Evolutionary conservation across 176 grass and related monocot species (phyloP).

Genomic region (Tillandsia leiboldiana): DNA sequence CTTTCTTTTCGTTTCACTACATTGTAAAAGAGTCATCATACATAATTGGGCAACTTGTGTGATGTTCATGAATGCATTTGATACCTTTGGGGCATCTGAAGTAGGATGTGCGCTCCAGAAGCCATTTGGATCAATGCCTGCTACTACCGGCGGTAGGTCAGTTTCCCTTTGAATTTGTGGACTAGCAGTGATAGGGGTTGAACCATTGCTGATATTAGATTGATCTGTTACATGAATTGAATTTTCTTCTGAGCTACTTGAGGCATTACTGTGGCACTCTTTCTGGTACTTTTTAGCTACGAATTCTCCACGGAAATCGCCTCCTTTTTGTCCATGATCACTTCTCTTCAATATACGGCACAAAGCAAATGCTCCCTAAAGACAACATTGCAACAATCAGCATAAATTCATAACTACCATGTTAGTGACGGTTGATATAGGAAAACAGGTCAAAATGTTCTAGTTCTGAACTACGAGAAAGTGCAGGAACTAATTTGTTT

Average conservation of each 20-base stretch:
- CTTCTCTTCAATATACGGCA: conserved; percentile 30
- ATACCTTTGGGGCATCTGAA: conserved; percentile 21
- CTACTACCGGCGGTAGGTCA: not conserved
- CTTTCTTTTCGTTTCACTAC: not conserved
- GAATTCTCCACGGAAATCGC: conserved; percentile 23
- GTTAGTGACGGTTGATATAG: too few relatives aligned
- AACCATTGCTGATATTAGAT: conserved; percentile 21
- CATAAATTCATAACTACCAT: not conserved
- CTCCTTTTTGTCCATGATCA: conserved; percentile 15
- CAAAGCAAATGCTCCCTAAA: conserved; percentile 27
- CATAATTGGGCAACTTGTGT: not conserved
- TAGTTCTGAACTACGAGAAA: too few relatives aligned
- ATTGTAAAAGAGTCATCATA: not conserved
- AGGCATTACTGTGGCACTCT: conserved; percentile 4
- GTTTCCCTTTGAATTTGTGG: conserved; percentile 1
- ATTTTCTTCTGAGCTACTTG: conserved; percentile 21
- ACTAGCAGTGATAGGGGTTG: conserved; percentile 23
- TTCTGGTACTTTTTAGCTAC: not conserved
- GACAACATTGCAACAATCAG: not conserved
- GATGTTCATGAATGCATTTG: not conserved
- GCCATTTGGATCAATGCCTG: not conserved
- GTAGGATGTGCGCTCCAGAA: not conserved
- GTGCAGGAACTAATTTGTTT: too few relatives aligned
- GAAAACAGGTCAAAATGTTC: too few relatives aligned
- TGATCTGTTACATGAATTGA: conserved; percentile 40